Percentiles rank a stretch among this genome's conserved stretches.
Evolutionary conservation across 345 rosid genomes (phyloP).

Genomic region (Eucalyptus brandiana): DNA sequence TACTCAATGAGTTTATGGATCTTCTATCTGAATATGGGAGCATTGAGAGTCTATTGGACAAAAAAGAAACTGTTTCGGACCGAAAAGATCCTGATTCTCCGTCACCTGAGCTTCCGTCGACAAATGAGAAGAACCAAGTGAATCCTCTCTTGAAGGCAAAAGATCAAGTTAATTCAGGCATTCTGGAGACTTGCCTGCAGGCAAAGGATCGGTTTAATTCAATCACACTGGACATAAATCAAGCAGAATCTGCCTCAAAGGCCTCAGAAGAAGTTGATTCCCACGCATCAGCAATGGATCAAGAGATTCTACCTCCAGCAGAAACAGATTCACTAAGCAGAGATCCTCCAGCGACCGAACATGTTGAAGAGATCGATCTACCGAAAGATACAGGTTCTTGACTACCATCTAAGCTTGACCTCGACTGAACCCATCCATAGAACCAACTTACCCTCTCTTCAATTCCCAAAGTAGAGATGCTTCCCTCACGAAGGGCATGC

Average conservation of each 20-base stretch:
- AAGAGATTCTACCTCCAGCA: background rate
- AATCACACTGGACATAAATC: background rate
- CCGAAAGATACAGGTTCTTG: slow-evolving; percentile 7
- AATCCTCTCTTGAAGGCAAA: background rate
- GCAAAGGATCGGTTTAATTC: background rate
- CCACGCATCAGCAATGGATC: background rate
- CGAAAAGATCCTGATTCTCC: slow-evolving; percentile 10
- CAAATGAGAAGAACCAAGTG: background rate
- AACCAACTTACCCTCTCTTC: background rate
- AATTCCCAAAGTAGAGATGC: background rate
- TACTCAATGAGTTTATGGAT: slow-evolving; percentile 91
- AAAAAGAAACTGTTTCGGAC: slow-evolving; percentile 1
- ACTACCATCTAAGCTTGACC: background rate
- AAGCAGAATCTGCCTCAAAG: background rate
- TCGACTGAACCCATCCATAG: background rate
- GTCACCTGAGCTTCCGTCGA: background rate
- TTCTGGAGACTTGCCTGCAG: background rate
- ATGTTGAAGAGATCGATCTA: background rate
- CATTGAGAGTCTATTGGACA: slow-evolving; percentile 15
- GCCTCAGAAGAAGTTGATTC: background rate
- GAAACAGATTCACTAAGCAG: background rate
- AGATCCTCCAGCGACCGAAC: background rate
- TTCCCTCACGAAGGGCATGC: background rate
- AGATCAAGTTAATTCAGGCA: background rate
- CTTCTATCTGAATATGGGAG: slow-evolving; percentile 80